Percentiles rank a stretch among this genome's conserved stretches.
Evolutionary conservation across 2,329 filamentous ascomycete genomes (phyloP).

Genomic region (Diplodia mutila): DNA sequence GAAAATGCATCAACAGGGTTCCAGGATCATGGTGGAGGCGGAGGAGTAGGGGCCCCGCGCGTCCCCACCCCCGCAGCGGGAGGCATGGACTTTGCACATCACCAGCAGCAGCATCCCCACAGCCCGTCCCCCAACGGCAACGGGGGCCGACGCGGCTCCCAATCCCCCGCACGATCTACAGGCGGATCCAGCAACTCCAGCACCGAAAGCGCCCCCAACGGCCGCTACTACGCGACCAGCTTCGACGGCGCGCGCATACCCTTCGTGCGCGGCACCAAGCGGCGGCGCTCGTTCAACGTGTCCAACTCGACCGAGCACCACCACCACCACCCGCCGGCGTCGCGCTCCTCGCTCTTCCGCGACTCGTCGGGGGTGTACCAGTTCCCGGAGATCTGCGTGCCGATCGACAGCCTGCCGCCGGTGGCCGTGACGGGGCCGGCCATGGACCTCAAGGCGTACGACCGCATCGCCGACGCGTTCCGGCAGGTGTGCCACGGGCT

Average conservation of each 20-base stretch:
- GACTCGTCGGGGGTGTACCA: not conserved
- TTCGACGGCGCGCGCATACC: constrained; percentile 14
- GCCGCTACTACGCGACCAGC: not conserved
- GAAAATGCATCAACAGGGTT: not conserved
- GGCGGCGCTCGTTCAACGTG: constrained; percentile 5
- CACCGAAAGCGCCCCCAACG: not conserved
- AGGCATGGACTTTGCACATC: not conserved
- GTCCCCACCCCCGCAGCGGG: not conserved
- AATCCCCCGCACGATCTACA: not conserved
- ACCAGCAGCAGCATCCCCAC: not conserved
- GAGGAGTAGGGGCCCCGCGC: no score
- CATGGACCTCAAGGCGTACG: constrained; percentile 19
- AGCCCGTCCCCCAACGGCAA: not conserved
- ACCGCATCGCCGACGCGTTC: constrained; percentile 5
- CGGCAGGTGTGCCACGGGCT: constrained; percentile 8
- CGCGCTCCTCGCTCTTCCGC: constrained; percentile 8
- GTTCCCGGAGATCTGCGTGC: constrained; percentile 22
- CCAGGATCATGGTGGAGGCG: not conserved
- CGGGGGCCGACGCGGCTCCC: not conserved
- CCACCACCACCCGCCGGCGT: no score
- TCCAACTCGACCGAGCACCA: not conserved
- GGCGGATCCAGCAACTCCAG: constrained; percentile 12
- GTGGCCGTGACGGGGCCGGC: not conserved
- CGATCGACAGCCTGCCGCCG: not conserved
- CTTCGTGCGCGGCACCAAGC: constrained; percentile 13